Conservation (phyloP, 139 green algal genomes). For the Tetratostichococcus sp. region DNA sequence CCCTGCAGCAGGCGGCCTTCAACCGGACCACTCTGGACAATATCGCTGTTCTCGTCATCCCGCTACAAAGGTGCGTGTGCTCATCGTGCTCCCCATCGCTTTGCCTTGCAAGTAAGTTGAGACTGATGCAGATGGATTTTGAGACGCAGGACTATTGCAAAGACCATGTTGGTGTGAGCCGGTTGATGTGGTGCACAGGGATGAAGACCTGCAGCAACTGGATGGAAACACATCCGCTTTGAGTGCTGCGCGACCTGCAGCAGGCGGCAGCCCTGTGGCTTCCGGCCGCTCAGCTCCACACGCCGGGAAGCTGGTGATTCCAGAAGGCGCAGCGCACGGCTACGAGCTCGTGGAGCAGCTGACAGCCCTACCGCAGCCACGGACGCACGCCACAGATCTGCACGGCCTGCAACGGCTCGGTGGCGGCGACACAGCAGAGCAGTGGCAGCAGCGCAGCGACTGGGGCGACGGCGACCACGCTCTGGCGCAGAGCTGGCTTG, state of each 20-base stretch:
- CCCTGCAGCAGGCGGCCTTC: slow-evolving; percentile 44
- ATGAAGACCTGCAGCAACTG: no score
- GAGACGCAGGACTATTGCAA: no score
- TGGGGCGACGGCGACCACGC: not conserved
- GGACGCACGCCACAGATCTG: not conserved
- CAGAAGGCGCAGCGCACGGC: not conserved
- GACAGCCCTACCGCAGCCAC: not conserved
- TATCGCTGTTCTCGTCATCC: slow-evolving; percentile 45
- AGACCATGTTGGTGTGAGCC: no score
- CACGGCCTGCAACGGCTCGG: not conserved
- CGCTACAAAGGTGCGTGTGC: not conserved
- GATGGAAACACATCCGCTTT: no score
- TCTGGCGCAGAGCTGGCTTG: not conserved
- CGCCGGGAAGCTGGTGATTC: not conserved
- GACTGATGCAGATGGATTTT: no score
- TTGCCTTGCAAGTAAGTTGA: no score
- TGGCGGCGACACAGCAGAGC: not conserved
- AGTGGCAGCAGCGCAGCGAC: not conserved
- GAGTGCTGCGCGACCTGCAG: no score
- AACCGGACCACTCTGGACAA: slow-evolving; percentile 56
- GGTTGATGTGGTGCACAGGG: no score
- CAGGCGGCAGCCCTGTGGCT: no score
- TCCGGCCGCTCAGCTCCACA: not conserved
- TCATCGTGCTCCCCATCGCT: no score
- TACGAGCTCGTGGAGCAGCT: not conserved